Evolutionary conservation across 805 yeast species (phyloP).

Genomic region (Wickerhamomyces queroliae): DNA sequence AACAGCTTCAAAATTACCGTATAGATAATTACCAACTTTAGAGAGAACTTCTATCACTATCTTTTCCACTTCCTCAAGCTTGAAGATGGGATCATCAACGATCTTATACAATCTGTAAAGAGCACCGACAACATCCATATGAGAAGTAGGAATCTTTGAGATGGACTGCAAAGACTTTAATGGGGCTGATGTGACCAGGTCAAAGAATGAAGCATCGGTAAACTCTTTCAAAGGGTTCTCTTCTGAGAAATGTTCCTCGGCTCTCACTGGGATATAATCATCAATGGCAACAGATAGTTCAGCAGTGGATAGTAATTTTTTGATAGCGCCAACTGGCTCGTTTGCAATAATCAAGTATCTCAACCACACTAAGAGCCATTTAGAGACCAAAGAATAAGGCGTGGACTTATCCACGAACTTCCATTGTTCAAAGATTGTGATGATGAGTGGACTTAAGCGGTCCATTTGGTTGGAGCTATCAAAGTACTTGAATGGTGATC

Average conservation of each 20-base stretch:
- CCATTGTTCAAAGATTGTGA: constrained; percentile 66
- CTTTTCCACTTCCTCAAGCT: constrained; percentile 18
- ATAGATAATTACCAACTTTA: constrained; percentile 37
- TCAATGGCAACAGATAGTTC: constrained; percentile 18
- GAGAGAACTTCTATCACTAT: constrained; percentile 33
- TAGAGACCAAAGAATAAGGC: constrained; percentile 20
- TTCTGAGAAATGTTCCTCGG: not conserved
- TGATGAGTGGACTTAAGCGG: constrained; percentile 48
- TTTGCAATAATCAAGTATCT: constrained; percentile 50
- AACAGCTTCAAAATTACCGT: constrained; percentile 11
- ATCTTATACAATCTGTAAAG: constrained; percentile 32
- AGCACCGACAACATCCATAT: constrained; percentile 43
- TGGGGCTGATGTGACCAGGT: constrained; percentile 27
- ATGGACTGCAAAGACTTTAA: constrained; percentile 21
- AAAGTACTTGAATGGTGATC: constrained; percentile 79
- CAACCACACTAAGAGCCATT: constrained; percentile 48
- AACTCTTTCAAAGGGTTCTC: not conserved
- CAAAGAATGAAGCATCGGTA: constrained; percentile 26
- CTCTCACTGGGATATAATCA: constrained; percentile 7
- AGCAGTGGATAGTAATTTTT: constrained; percentile 6
- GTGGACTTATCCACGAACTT: constrained; percentile 37
- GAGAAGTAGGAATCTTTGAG: constrained; percentile 35
- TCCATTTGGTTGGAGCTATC: constrained; percentile 41
- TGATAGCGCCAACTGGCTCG: constrained; percentile 35
- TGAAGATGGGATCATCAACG: constrained; percentile 19